phyloP scores from a whole-genome alignment of 2,329 filamentous ascomycete species.

The Penicillium sp. region DNA sequence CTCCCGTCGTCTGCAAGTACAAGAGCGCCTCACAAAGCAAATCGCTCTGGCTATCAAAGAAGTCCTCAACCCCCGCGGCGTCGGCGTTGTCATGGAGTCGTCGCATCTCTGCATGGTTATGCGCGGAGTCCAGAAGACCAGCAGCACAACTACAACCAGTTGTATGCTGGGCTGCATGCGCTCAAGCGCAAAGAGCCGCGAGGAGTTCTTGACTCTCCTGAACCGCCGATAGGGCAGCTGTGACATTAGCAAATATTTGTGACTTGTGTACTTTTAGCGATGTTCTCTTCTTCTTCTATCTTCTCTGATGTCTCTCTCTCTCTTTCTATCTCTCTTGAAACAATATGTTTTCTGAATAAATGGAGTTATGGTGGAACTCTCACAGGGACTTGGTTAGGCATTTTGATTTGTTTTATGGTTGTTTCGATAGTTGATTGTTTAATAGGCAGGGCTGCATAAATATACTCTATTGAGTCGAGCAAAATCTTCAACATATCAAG shows the following conservation, averaged over 20 bases:
- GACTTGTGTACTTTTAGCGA: conserved; percentile 8
- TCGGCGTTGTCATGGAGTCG: conserved; percentile 96
- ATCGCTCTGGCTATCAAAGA: conserved; percentile 92
- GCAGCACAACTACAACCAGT: conserved; percentile 83
- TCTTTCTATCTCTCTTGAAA: not conserved
- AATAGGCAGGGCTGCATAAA: not conserved
- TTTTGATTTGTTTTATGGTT: conserved; percentile 1
- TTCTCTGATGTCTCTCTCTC: too few relatives aligned
- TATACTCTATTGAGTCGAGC: not conserved
- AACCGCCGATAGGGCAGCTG: conserved; percentile 46
- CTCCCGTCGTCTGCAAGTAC: conserved; percentile 84
- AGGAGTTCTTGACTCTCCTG: conserved; percentile 86
- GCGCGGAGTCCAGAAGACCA: conserved; percentile 93
- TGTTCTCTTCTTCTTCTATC: conserved; percentile 1
- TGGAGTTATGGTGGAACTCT: conserved; percentile 39
- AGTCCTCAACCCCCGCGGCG: conserved; percentile 86
- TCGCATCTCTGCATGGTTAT: conserved; percentile 98
- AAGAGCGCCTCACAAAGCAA: conserved; percentile 93
- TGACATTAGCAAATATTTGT: not conserved
- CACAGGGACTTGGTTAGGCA: conserved; percentile 29
- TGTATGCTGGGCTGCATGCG: conserved; percentile 97
- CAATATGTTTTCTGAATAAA: not conserved
- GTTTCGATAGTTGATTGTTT: not conserved
- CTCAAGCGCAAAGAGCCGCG: conserved; percentile 84
- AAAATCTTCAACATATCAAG: not conserved